Base-by-base conservation (phyloP, 2,329 filamentous ascomycete species). In the Paradendryphiella salina region DNA sequence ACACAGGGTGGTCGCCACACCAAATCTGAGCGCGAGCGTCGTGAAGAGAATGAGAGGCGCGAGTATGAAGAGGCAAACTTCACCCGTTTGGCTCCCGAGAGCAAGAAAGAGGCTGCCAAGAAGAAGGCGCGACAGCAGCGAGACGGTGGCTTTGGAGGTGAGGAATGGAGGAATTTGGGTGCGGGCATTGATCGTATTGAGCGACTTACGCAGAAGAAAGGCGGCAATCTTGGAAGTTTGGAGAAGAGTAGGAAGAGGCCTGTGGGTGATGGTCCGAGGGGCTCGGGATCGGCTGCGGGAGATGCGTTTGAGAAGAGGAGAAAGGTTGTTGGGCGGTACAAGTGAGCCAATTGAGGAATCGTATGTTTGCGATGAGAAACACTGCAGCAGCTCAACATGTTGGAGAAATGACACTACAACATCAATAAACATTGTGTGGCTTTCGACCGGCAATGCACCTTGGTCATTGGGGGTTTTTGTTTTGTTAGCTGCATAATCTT, bases 31-130 rank as follows among this genome's bases (percentile, higher is more conserved):
- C 80, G 84, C 28, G 88, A 96, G 70, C 83, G 89, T 48, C 85
- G 85, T 56, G 84, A 85, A 33, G 92, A 97, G 72, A 82, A 82
- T 1, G 92, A 96, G 76, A 81, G 89, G 47, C 82, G 82, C 52
- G 84, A 88, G 39, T 99, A 96, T 76, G 94, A 99, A 78, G 94
- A 99, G 76, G 82, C 80, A 61, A 96, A 99, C 76, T 93, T 96
- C 67, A 85, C 90, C 13, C 89, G 94, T 61, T 78, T 99, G 64
- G 91, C 93, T 10, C 87, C 85, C 65, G 84, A 89, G 73, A 89
- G 85, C 76, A 97, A 96, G 81, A 96, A 96, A 77, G 91, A 96
- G 4, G 77, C 79, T 51, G 82, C 84, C 39, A 87, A 88, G 77
- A 85, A 82, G 69, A 77, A 77, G 23, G 77, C 47, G 3, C 50